These are phyloP conservation scores for Fraxinus ornus DNA, from an alignment of 305 asterid species.

Conservation along the genomic window DNA sequence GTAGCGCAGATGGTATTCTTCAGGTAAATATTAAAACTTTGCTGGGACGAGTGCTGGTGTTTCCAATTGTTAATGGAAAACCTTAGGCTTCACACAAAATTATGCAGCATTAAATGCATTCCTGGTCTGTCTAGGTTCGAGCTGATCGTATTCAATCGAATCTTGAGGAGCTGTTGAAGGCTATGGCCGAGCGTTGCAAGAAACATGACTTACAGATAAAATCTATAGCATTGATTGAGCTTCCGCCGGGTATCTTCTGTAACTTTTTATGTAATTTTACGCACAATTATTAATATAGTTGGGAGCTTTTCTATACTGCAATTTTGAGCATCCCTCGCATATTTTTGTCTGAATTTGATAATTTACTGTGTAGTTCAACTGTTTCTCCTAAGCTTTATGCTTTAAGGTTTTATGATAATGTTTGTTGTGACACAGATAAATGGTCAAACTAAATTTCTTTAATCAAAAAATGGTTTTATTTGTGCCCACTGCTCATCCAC, in stretches of 20 bases:
- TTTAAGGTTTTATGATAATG: background rate
- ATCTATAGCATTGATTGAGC: slow-evolving; percentile 79
- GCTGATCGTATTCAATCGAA: slow-evolving; percentile 98
- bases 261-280: slow-evolving; percentile 19
- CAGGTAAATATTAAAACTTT: slow-evolving; percentile 53
- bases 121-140: slow-evolving; percentile 64
- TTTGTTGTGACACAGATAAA: background rate
- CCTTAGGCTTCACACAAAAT: slow-evolving; percentile 4
- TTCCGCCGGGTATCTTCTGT: slow-evolving; percentile 68
- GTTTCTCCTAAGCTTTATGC: slow-evolving; percentile 11
- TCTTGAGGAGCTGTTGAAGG: slow-evolving; percentile 91
- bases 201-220: slow-evolving; percentile 65
- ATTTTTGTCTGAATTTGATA: background rate
- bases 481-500: background rate
- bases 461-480: background rate
- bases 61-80: slow-evolving; percentile 7
- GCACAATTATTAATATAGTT: slow-evolving; percentile 1
- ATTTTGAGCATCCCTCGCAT: background rate
- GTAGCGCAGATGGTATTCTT: slow-evolving; percentile 98
- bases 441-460: background rate
- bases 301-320: slow-evolving; percentile 5
- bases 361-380: background rate
- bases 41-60: slow-evolving; percentile 18
- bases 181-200: slow-evolving; percentile 80
- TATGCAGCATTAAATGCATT: slow-evolving; percentile 21